Base-by-base conservation (phyloP, 2,329 filamentous ascomycete genomes). In the Fusarium temperatum region DNA sequence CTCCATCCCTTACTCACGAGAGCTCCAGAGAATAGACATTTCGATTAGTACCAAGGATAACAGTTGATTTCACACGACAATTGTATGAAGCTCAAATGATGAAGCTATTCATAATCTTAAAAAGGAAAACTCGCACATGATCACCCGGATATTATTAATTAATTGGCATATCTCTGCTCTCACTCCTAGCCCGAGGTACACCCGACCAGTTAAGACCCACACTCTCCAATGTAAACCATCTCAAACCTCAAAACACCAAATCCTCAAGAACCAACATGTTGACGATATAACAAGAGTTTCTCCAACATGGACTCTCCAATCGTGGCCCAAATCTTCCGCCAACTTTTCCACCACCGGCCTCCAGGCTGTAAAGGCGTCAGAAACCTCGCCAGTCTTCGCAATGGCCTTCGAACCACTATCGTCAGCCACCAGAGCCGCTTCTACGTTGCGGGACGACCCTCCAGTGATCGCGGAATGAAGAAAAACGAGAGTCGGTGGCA, bases 401-500 rank as follows among this genome's bases (percentile, higher is more conserved):
- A 77, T 76, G 76, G 72, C 70, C 54, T 77, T 36, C 63, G 60
- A 36, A 47, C 61, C 50, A 69, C 56, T 26, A 35, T 68, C 24
- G 54, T 53, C 66, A 57, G 54, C 28, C 63, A 66, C 36, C 78
- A 81, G 60, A 74, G 61, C 59, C 78, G 80, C 28, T 59, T 74
- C 36, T 81, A 82, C 53, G 78, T 74, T 57, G 75, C 75, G 54
- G 75, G 75, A 55, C 78, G 79, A 15, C 77, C 76, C 41, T 82
- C 81, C 24, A 76, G 76, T 38, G 82, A 84, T 67, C 82, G 81
- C n/a, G 82, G 82, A 68, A 83, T 84, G 80, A 83, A 82, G 75
- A 81, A 82, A 55, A 88, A 88, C 76, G 93, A 93, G 80, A 93
- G 89, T 83, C 87, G 91, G 77, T 98, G 96, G 96, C 94, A 96